Conservation (phyloP, 179 eudicot genomes). For the Spergularia azorica region DNA sequence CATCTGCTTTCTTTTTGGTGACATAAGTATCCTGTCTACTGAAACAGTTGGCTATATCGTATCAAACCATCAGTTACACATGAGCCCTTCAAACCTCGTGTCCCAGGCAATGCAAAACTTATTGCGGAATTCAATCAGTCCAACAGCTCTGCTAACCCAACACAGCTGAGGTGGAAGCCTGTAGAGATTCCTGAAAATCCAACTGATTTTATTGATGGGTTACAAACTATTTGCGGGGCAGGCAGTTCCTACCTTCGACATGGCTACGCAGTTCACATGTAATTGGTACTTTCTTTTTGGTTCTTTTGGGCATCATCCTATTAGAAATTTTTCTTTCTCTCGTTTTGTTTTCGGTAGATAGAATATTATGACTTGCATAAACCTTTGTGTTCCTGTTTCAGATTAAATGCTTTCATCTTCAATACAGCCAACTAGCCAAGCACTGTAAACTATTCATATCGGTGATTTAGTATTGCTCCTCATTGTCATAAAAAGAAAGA, state of each 20-base stretch:
- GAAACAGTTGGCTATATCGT: conserved; percentile 87
- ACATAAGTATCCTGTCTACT: conserved; percentile 6
- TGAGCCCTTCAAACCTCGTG: conserved; percentile 83
- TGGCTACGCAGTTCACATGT: conserved; percentile 98
- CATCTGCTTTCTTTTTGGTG: not conserved
- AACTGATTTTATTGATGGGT: conserved; percentile 84
- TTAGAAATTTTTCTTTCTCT: not conserved
- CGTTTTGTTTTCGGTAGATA: not conserved
- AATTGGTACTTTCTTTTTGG: conserved; percentile 40
- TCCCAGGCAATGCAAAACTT: conserved; percentile 66
- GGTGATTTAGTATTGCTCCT: no score
- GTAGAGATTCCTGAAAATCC: conserved; percentile 65
- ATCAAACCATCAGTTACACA: conserved; percentile 97
- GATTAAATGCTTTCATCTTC: no score
- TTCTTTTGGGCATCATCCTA: not conserved
- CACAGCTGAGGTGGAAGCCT: conserved; percentile 96
- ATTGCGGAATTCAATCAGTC: conserved; percentile 75
- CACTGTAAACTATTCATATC: no score
- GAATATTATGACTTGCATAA: no score
- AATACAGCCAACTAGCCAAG: no score
- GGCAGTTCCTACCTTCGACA: conserved; percentile 97
- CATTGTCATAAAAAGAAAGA: no score
- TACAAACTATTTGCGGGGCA: conserved; percentile 87
- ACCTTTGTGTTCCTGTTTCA: no score
- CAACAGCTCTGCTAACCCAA: conserved; percentile 85